Evolutionary conservation across 768 basidiomycete genomes (phyloP), one percentile per base, ranked within the genome.

Genomic region (Leccinum sublutescens): DNA sequence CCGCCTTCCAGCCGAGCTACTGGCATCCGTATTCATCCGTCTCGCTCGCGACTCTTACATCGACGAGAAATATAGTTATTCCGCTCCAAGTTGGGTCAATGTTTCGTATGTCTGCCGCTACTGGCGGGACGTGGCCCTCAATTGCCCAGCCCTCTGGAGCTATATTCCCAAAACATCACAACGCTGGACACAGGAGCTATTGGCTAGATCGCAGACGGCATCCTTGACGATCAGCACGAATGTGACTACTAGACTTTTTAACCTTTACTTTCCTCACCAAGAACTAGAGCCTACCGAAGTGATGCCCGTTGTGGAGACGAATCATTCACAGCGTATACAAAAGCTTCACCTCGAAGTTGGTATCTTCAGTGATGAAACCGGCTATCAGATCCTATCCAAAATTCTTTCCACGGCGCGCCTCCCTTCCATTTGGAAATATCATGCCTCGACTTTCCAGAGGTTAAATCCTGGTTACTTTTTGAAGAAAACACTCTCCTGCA

Each of bases 381-480:
- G 4, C 40, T 5, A 43, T 43, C 40, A 19, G 40, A 11, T 43
- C 10, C n/a, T 43, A 2, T 43, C 40, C n/a, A 19, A 19, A 11
- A 2, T 19, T 43, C 5, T 43, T 43, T 43, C 8, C 43, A 11
- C n/a, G 10, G 31, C 10, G 31, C 10, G 6, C 10, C n/a, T 19
- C 10, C 17, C 43, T 43, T 43, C 23, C 0, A 5, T 19, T 11
- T 19, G 17, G 43, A 43, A 19, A 0, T 19, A 19, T 43, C 43
- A 19, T 2, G 10, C 2, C 0, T 43, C n/a, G 0, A 5, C n/a
- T 5, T 43, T 0, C 43, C n/a, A 19, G 0, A 10, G 2, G 2
- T 10, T 1, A n/a, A 2, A 2, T 40, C 38, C 4, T 40, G n/a
- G 43, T 43, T 43, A 2, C n/a, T 19, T 19, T 11, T 19, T 5